Percentiles rank a stretch among this genome's conserved stretches.
phyloP scores from a whole-genome alignment of 2,329 filamentous ascomycete species.

The Diaporthe australafricana region DNA sequence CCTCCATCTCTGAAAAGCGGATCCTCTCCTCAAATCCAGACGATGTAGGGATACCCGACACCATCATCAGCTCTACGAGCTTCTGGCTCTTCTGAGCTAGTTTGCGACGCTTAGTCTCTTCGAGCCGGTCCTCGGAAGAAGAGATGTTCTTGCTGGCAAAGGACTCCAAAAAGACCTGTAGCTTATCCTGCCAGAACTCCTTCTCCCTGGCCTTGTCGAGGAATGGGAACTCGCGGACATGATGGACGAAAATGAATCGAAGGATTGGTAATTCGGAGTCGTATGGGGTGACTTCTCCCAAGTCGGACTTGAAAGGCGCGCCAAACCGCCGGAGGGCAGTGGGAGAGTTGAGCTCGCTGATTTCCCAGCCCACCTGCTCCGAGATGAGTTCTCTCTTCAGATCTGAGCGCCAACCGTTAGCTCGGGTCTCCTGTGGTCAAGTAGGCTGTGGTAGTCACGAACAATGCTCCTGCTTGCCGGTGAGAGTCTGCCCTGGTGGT shows the following conservation, averaged over 20 bases:
- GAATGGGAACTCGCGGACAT: constrained; percentile 98
- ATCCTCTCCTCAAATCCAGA: constrained; percentile 98
- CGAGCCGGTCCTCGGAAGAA: constrained; percentile 92
- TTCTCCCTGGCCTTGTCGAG: constrained; percentile 97
- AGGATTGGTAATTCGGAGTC: constrained; percentile 95
- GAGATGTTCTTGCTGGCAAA: constrained; percentile 98
- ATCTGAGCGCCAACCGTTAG: constrained; percentile 64
- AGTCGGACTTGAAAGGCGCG: constrained; percentile 92
- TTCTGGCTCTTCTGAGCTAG: constrained; percentile 94
- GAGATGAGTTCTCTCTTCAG: constrained; percentile 95
- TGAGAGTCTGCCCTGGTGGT: constrained; percentile 68
- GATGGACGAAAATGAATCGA: constrained; percentile 96
- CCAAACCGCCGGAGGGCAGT: constrained; percentile 96
- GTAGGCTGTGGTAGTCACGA: constrained; percentile 47
- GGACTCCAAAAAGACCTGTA: constrained; percentile 95
- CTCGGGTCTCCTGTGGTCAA: constrained; percentile 32
- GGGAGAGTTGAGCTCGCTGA: constrained; percentile 91
- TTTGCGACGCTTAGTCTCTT: constrained; percentile 95
- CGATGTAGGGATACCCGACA: constrained; percentile 93
- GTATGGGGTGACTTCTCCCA: constrained; percentile 90
- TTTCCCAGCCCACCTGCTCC: constrained; percentile 90
- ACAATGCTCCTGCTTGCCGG: constrained; percentile 99
- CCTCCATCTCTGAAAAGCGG: constrained; percentile 95
- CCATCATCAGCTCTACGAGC: constrained; percentile 99
- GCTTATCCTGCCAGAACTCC: constrained; percentile 99